Conservation (phyloP, 768 basidiomycete species). For the Phanerodontia chrysosporium region DNA sequence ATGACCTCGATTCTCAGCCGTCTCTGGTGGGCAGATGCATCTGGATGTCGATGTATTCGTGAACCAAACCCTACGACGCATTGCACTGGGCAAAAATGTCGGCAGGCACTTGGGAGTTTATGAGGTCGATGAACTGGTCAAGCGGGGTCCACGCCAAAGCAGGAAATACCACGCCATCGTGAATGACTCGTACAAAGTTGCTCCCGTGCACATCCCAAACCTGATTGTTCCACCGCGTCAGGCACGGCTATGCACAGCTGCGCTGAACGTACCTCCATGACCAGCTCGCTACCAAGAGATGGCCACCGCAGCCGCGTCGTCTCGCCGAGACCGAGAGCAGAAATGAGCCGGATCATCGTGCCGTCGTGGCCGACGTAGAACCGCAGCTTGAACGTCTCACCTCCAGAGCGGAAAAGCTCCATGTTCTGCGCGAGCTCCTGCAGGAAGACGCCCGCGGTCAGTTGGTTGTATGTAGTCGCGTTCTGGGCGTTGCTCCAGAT, state of each 20-base stretch:
- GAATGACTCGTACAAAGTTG: conserved; percentile 38
- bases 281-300: conserved; percentile 42
- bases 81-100: conserved; percentile 27
- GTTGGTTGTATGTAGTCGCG: conserved; percentile 37
- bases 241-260: not conserved
- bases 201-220: conserved; percentile 31
- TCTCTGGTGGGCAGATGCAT: too few species aligned
- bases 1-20: too few species aligned
- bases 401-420: conserved; percentile 27
- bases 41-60: not conserved
- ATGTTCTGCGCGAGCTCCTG: conserved; percentile 40
- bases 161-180: conserved; percentile 38
- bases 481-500: conserved; percentile 47
- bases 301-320: conserved; percentile 38
- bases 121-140: conserved; percentile 29
- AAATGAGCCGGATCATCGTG: conserved; percentile 36
- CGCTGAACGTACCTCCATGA: conserved; percentile 35
- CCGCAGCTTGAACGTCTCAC: conserved; percentile 32
- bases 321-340: conserved; percentile 37
- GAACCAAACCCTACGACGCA: not conserved
- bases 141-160: conserved; percentile 34
- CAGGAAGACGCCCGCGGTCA: conserved; percentile 44
- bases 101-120: conserved; percentile 32
- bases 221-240: conserved; percentile 22
- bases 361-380: conserved; percentile 48